Percentiles rank a stretch among this genome's conserved stretches.
These are phyloP conservation scores for Myriosclerotinia duriaeana DNA, from an alignment of 2,329 filamentous ascomycete genomes.

Conservation along the genomic window DNA sequence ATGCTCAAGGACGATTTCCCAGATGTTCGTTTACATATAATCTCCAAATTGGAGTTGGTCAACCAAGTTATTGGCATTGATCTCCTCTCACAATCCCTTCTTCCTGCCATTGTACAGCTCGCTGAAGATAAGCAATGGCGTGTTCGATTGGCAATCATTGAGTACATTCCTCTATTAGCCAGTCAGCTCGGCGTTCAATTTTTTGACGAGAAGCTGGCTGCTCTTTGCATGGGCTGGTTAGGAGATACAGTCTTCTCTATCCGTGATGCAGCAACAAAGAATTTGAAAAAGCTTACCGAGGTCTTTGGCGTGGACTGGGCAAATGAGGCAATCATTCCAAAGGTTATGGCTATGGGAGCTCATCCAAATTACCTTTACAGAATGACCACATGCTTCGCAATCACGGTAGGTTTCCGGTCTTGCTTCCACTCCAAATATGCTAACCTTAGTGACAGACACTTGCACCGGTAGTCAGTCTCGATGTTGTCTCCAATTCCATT, in stretches of 20 bases:
- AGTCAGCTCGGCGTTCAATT: conserved; percentile 95
- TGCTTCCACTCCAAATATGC: conserved; percentile 6
- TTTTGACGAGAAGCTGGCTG: conserved; percentile 96
- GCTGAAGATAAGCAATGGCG: conserved; percentile 99
- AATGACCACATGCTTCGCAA: conserved; percentile 99
- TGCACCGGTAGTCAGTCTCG: conserved; percentile 85
- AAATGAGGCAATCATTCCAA: conserved; percentile 93
- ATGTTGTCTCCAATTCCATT: conserved; percentile 89
- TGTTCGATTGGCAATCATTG: conserved; percentile 95
- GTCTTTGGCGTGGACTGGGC: conserved; percentile 99
- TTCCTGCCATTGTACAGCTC: conserved; percentile 94
- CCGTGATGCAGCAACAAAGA: conserved; percentile 93
- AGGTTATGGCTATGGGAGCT: conserved; percentile 97
- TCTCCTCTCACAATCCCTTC: conserved; percentile 89
- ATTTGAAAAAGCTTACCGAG: conserved; percentile 96
- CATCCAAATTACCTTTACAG: conserved; percentile 99
- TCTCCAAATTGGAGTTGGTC: conserved; percentile 98
- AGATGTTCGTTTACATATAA: conserved; percentile 96
- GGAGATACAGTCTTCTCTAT: conserved; percentile 99
- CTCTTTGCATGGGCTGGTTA: conserved; percentile 96
- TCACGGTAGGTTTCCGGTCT: conserved; percentile 69
- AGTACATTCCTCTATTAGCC: conserved; percentile 95
- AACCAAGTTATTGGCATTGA: conserved; percentile 99
- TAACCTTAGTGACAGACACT: conserved; percentile 65
- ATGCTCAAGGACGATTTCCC: conserved; percentile 99